A percentile compares a stretch with the other conserved stretches of the same genome.
phyloP scores from a whole-genome alignment of 768 basidiomycete genomes.

The Rhizopogon roseolus region DNA sequence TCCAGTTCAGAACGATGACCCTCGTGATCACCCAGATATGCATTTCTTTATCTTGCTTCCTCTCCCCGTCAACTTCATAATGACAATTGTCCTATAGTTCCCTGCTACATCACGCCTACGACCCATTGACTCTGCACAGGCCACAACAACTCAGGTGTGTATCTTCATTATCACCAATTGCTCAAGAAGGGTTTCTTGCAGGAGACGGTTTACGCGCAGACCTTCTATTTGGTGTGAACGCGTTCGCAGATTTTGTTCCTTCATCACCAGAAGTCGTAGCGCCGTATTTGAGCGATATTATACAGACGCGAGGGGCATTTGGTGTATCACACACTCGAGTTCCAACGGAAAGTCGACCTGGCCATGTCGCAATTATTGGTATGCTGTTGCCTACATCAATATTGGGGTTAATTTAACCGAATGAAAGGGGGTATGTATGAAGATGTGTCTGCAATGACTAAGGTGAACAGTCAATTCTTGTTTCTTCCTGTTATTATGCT shows the following conservation, averaged over 20 bases:
- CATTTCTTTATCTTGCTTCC: too few species aligned
- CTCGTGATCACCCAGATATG: too few species aligned
- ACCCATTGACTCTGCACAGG: too few species aligned
- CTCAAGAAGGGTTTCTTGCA: constrained; percentile 21
- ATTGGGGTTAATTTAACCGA: constrained; percentile 4
- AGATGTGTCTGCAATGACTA: constrained; percentile 83
- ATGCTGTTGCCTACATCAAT: constrained; percentile 4
- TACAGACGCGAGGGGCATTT: constrained; percentile 65
- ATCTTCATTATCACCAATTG: background rate
- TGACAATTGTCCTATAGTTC: too few species aligned
- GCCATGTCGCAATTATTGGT: constrained; percentile 88
- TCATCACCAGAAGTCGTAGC: constrained; percentile 59
- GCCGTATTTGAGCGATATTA: constrained; percentile 68
- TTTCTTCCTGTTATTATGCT: background rate
- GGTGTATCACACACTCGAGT: constrained; percentile 84
- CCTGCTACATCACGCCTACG: too few species aligned
- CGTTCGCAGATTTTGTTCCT: constrained; percentile 43
- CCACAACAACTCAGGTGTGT: too few species aligned
- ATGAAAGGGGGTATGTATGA: constrained; percentile 84
- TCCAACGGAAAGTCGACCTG: constrained; percentile 84
- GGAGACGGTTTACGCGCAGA: constrained; percentile 86
- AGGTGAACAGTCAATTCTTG: constrained; percentile 36
- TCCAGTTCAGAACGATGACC: too few species aligned
- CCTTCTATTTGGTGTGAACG: constrained; percentile 61
- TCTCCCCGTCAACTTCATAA: too few species aligned